A percentile compares a stretch with the other conserved stretches of the same genome.
Evolutionary conservation across 306 rosid species (phyloP).

Genomic region (Prunus davidiana): DNA sequence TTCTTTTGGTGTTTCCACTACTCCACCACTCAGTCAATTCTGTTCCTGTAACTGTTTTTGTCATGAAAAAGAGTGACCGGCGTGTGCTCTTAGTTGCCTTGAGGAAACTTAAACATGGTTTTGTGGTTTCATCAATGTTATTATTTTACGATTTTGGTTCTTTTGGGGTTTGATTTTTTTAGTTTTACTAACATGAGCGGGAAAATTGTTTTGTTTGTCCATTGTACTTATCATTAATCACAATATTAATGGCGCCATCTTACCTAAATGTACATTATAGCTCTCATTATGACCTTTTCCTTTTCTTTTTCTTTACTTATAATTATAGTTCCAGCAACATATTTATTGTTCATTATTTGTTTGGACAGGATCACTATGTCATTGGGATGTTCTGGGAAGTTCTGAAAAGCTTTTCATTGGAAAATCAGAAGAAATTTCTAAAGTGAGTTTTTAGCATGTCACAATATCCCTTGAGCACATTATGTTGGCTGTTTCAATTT

Average conservation of each 20-base stretch:
- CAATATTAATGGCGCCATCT: background rate
- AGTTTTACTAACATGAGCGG: background rate
- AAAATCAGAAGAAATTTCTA: constrained; percentile 82
- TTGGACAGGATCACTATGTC: constrained; percentile 80
- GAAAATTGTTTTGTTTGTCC: background rate
- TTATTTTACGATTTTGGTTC: too few relatives aligned
- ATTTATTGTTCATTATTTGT: background rate
- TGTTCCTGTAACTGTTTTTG: background rate
- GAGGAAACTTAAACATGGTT: background rate
- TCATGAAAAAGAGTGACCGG: background rate
- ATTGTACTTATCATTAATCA: background rate
- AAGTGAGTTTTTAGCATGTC: constrained; percentile 54
- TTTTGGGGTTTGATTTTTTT: background rate
- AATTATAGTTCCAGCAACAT: background rate
- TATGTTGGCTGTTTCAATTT: background rate
- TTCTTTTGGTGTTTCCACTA: background rate
- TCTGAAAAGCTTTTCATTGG: constrained; percentile 82
- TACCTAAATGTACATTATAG: background rate
- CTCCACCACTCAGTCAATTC: too few relatives aligned
- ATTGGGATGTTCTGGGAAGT: constrained; percentile 93
- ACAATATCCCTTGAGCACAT: background rate
- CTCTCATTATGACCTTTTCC: background rate
- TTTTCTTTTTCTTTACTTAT: background rate
- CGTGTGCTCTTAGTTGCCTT: background rate
- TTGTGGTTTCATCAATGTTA: background rate